Evolutionary conservation across 2,329 filamentous ascomycete species (phyloP), one percentile per base, ranked within the genome.

Genomic region (Alternaria gaisen): DNA sequence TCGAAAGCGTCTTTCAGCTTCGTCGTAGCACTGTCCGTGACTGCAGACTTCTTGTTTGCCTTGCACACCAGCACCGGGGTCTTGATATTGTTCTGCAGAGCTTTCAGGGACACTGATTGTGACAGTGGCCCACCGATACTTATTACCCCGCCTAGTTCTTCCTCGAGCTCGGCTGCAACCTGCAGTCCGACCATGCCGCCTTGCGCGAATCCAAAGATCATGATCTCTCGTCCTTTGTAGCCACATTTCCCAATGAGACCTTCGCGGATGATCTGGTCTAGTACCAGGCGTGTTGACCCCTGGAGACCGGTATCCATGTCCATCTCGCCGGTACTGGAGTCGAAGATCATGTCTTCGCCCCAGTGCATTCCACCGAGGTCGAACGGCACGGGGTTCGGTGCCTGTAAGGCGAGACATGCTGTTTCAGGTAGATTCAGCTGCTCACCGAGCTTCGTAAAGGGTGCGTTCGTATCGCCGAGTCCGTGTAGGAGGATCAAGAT

Each of bases 401-500:
- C 93, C 72, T 91, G 90, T 42, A 96, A 82, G 7, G 91, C 86
- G 55, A 97, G 86, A 70, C 88, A 88, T 58, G 89, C 85, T 53
- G 93, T 93, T 72, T 93, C 91, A 0, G 93, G 92, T 3, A 97
- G 86, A 62, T 85, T 83, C 62, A 97, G 80, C 67, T 87, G 88
- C 58, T 83, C 82, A 20, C 89, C 91, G 63, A 97, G 90, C 44
- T 81, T 80, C 61, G 87, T 85, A 77, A 95, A 96, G 36, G 91
- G 84, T 3, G 76, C 72, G 61, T 92, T 86, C 34, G 86, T 88
- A 80, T 97, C 93, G 64, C 93, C 93, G 12, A 97, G 86, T 65
- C 93, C 93, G 78, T 97, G 93, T 59, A 97, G 87, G 53, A 97
- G 86, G 73, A 97, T 81, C 63, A 97, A 87, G 68, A 96, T 84